Conservation (phyloP, 345 rosid species). For the Eucalyptus regnans region DNA sequence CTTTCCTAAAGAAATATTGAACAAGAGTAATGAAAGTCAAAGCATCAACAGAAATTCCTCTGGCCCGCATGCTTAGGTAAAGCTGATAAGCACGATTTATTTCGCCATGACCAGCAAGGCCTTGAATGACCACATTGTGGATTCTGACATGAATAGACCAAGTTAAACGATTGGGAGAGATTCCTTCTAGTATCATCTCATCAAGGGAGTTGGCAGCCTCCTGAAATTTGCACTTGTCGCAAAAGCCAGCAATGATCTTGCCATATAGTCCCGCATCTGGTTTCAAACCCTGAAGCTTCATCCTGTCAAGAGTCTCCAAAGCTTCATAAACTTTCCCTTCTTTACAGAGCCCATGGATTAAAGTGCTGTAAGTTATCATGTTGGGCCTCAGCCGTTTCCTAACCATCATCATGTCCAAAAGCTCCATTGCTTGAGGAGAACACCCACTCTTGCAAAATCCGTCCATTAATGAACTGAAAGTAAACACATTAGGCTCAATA, state of each 20-base stretch:
- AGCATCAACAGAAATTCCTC: conserved; percentile 51
- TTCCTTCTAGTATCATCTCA: conserved; percentile 65
- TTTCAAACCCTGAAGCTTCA: conserved; percentile 88
- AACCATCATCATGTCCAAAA: conserved; percentile 43
- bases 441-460: conserved; percentile 63
- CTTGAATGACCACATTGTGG: conserved; percentile 47
- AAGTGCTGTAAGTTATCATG: conserved; percentile 48
- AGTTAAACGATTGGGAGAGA: conserved; percentile 55
- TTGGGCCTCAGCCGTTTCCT: conserved; percentile 50
- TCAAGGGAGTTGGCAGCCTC: conserved; percentile 91
- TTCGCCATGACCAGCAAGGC: conserved; percentile 33
- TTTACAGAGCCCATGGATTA: conserved; percentile 66
- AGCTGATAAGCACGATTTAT: conserved; percentile 39
- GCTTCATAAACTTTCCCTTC: conserved; percentile 61
- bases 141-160: conserved; percentile 68
- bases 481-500: conserved; percentile 72
- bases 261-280: conserved; percentile 84
- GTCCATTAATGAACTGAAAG: conserved; percentile 73
- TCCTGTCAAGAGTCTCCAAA: conserved; percentile 60
- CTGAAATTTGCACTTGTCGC: conserved; percentile 34
- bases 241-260: conserved; percentile 56
- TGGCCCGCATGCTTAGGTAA: conserved; percentile 54
- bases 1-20: conserved; percentile 41
- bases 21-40: conserved; percentile 29
- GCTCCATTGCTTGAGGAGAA: conserved; percentile 44